phyloP scores from a whole-genome alignment of 73 alveolate species.

The Effrenium voratum region DNA sequence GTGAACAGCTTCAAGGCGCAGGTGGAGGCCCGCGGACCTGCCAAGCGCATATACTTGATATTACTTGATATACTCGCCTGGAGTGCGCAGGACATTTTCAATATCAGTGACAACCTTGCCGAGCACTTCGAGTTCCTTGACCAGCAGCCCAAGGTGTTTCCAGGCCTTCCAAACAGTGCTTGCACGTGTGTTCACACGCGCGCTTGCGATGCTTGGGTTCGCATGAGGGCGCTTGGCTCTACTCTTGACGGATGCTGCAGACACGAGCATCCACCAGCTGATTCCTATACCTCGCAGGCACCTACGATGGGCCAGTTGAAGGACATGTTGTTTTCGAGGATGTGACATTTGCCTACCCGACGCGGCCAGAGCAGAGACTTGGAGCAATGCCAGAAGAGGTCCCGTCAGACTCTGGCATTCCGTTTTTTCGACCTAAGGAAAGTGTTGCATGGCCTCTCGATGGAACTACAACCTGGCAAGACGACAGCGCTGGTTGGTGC shows the following conservation, averaged over 20 bases:
- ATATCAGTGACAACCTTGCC: slow-evolving; percentile 61
- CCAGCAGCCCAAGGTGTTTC: slow-evolving; percentile 88
- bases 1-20: slow-evolving; percentile 84
- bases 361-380: slow-evolving; percentile 95
- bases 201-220: background rate
- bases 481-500: slow-evolving; percentile 97
- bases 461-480: slow-evolving; percentile 95
- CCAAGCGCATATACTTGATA: too few species aligned
- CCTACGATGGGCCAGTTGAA: slow-evolving; percentile 88
- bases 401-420: background rate
- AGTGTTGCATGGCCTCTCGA: slow-evolving; percentile 72
- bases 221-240: background rate
- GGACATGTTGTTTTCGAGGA: slow-evolving; percentile 97
- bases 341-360: slow-evolving; percentile 97
- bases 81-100: slow-evolving; percentile 55
- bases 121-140: slow-evolving; percentile 90
- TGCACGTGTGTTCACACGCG: background rate
- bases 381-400: background rate
- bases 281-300: slow-evolving; percentile 4
- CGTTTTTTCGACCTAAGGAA: background rate
- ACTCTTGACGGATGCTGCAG: background rate
- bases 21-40: slow-evolving; percentile 30
- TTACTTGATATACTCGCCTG: too few species aligned
- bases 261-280: background rate
- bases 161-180: background rate